Conservation (phyloP, 768 basidiomycete species). For the Hygrophorus pudorinus region DNA sequence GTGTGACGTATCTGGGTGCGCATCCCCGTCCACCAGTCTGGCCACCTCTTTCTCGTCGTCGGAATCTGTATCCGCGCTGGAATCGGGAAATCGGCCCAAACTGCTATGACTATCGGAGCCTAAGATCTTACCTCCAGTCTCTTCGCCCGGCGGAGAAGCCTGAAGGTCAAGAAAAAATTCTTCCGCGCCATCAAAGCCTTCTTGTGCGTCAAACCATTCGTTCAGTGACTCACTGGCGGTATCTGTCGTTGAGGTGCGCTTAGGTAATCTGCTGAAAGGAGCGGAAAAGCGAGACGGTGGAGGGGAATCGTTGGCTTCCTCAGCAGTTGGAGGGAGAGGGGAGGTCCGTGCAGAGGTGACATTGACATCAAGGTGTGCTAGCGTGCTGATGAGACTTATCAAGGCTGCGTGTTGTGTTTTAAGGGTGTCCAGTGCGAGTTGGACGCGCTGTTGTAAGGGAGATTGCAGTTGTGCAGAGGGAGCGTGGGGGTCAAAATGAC, state of each 20-base stretch:
- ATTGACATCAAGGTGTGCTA: conserved; percentile 19
- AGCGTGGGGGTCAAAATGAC: conserved; percentile 4
- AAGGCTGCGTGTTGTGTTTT: conserved; percentile 52
- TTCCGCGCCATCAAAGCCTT: conserved; percentile 48
- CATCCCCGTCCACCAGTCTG: conserved; percentile 2
- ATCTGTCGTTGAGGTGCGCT: conserved; percentile 38
- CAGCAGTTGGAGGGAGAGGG: conserved; percentile 36
- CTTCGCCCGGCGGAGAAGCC: conserved; percentile 27
- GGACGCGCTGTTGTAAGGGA: conserved; percentile 31
- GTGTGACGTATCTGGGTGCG: conserved; percentile 5
- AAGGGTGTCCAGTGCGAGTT: conserved; percentile 39
- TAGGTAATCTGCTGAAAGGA: conserved; percentile 25
- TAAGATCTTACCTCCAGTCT: conserved; percentile 28
- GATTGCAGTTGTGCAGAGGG: conserved; percentile 4
- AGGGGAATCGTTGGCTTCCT: conserved; percentile 28
- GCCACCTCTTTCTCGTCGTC: conserved; percentile 15
- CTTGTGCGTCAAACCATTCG: conserved; percentile 75
- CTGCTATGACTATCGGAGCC: conserved; percentile 31
- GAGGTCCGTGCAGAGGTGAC: conserved; percentile 18
- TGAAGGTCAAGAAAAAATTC: conserved; percentile 57
- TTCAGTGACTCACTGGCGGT: conserved; percentile 39
- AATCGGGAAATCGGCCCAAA: conserved; percentile 28
- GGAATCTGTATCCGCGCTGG: conserved; percentile 45
- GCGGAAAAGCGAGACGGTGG: conserved; percentile 14
- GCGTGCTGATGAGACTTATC: conserved; percentile 29